A percentile compares a stretch with the other conserved stretches of the same genome.
These are phyloP conservation scores for Harringtonia lauricola DNA, from an alignment of 2,329 filamentous ascomycete genomes.

Conservation along the genomic window DNA sequence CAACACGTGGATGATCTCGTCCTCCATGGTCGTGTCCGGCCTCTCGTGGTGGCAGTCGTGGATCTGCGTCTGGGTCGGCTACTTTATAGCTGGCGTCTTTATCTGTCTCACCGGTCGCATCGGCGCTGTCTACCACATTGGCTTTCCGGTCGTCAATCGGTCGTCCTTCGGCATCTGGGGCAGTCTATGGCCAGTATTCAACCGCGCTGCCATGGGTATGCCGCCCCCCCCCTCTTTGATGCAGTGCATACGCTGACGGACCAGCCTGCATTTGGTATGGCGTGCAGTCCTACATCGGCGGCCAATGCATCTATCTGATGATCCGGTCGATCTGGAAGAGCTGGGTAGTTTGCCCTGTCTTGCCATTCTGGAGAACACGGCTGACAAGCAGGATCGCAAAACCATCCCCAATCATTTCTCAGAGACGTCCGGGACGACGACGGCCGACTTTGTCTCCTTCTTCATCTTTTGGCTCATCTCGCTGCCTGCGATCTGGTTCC, in stretches of 20 bases:
- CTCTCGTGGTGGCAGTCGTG: constrained; percentile 88
- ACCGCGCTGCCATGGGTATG: constrained; percentile 24
- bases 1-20: constrained; percentile 91
- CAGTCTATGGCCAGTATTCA: constrained; percentile 25
- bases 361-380: too few species aligned
- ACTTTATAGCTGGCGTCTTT: constrained; percentile 65
- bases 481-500: constrained; percentile 19
- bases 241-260: background rate
- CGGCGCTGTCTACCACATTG: constrained; percentile 78
- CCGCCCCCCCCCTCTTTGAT: constrained; percentile 29
- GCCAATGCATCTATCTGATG: constrained; percentile 79
- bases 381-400: constrained; percentile 6
- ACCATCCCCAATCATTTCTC: constrained; percentile 28
- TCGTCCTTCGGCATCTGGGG: constrained; percentile 65
- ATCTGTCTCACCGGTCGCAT: constrained; percentile 71
- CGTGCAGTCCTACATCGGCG: constrained; percentile 77
- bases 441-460: constrained; percentile 13
- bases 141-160: constrained; percentile 71
- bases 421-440: constrained; percentile 21
- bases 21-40: constrained; percentile 65
- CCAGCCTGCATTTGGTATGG: constrained; percentile 25
- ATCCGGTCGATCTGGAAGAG: constrained; percentile 68
- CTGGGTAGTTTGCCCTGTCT: too few species aligned
- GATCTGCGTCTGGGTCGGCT: constrained; percentile 82
- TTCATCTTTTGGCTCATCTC: constrained; percentile 16